These are phyloP conservation scores for Harringtonia aguacate DNA, from an alignment of 2,329 filamentous ascomycete species.

Conservation along the genomic window DNA sequence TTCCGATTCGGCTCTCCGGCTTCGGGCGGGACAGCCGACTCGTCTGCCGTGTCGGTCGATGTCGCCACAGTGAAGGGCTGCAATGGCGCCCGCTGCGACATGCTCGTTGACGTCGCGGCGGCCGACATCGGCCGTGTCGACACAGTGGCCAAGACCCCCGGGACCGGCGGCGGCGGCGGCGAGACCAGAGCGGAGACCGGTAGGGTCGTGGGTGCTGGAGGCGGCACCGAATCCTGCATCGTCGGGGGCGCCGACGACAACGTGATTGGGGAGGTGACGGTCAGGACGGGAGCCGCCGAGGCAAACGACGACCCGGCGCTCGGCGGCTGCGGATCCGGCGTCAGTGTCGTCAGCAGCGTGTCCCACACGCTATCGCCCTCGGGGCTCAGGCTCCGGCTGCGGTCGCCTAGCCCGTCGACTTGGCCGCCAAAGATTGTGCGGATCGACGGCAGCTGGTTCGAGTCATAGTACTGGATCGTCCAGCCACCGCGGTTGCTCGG, in stretches of 20 bases:
- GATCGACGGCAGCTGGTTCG: conserved; percentile 3
- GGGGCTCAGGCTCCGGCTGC: conserved; percentile 70
- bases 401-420: conserved; percentile 71
- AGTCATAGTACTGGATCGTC: not conserved
- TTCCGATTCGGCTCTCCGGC: not conserved
- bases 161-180: not conserved
- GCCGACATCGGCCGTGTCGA: not conserved
- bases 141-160: not conserved
- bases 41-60: conserved; percentile 5
- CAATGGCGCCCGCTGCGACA: conserved; percentile 8
- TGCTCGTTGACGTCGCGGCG: conserved; percentile 6
- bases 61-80: conserved; percentile 9
- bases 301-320: conserved; percentile 76
- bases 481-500: not conserved
- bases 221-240: not conserved
- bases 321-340: conserved; percentile 70
- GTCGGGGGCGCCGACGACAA: not conserved
- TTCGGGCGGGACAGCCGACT: conserved; percentile 5
- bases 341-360: conserved; percentile 67
- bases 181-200: not conserved
- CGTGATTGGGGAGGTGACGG: conserved; percentile 24
- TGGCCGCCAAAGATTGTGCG: not conserved
- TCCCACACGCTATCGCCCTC: conserved; percentile 63
- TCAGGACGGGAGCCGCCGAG: conserved; percentile 44
- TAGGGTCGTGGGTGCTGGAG: not conserved